Evolutionary conservation across 768 basidiomycete genomes (phyloP).

Genomic region (Termitomyces heimii): DNA sequence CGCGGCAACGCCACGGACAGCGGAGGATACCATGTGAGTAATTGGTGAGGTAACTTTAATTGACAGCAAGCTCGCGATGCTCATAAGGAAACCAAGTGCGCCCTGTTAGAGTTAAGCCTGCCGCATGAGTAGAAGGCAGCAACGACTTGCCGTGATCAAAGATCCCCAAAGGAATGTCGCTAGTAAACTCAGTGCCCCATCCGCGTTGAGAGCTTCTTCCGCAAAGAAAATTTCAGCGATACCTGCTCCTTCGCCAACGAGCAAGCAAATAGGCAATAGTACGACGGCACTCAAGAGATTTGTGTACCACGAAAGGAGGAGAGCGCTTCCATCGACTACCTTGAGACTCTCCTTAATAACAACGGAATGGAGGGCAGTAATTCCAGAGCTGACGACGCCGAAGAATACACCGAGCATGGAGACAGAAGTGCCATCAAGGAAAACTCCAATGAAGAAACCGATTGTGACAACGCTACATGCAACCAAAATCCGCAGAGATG

Average conservation of each 20-base stretch:
- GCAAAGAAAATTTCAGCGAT: constrained; percentile 57
- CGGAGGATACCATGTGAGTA: constrained; percentile 96
- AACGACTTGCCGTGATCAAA: constrained; percentile 57
- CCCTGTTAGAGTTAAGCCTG: constrained; percentile 42
- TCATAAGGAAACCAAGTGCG: constrained; percentile 88
- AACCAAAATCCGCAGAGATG: constrained; percentile 67
- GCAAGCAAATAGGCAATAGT: constrained; percentile 64
- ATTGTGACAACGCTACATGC: constrained; percentile 79
- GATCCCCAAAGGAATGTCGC: constrained; percentile 77
- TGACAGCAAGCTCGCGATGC: constrained; percentile 85
- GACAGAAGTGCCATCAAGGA: constrained; percentile 63
- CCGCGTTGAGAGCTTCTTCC: constrained; percentile 24
- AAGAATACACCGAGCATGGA: constrained; percentile 66
- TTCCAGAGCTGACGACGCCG: constrained; percentile 79
- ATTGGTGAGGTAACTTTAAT: constrained; percentile 98
- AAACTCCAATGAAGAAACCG: constrained; percentile 90
- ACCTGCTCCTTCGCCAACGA: constrained; percentile 70
- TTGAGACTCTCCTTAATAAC: constrained; percentile 86
- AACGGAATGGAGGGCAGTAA: constrained; percentile 87
- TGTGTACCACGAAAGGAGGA: constrained; percentile 88
- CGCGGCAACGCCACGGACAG: constrained; percentile 91
- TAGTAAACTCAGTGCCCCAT: constrained; percentile 40
- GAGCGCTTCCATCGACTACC: constrained; percentile 77
- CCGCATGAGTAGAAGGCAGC: not conserved
- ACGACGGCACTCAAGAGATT: constrained; percentile 75